Evolutionary conservation across 2,329 filamentous ascomycete genomes (phyloP).

Genomic region (Fonsecaea pedrosoi): DNA sequence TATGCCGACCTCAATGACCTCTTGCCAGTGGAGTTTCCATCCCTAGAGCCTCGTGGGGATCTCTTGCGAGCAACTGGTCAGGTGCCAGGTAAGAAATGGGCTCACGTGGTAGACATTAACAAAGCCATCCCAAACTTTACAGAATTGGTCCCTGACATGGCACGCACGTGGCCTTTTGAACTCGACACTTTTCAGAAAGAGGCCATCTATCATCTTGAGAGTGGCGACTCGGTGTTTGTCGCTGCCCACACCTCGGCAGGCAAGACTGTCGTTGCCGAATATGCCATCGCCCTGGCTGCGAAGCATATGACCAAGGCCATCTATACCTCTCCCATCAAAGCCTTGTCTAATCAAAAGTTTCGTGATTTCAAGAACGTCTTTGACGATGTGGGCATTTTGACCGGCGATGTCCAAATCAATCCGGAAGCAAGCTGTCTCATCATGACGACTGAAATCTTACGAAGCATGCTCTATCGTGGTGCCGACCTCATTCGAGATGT

Average conservation of each 20-base stretch:
- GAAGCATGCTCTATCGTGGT: conserved; percentile 97
- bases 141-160: conserved; percentile 95
- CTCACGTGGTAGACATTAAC: conserved; percentile 96
- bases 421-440: conserved; percentile 97
- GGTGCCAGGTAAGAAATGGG: conserved; percentile 86
- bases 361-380: conserved; percentile 89
- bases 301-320: conserved; percentile 99
- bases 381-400: conserved; percentile 91
- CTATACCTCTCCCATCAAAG: conserved; percentile 98
- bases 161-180: conserved; percentile 94
- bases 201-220: conserved; percentile 95
- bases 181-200: conserved; percentile 98
- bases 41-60: conserved; percentile 81
- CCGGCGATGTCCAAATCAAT: conserved; percentile 96
- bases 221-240: conserved; percentile 96
- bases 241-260: conserved; percentile 97
- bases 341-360: conserved; percentile 98
- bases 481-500: conserved; percentile 96
- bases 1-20: conserved; percentile 79
- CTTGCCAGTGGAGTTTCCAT: conserved; percentile 89
- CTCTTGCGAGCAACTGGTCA: conserved; percentile 74
- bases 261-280: conserved; percentile 97
- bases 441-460: conserved; percentile 98
- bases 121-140: conserved; percentile 91
- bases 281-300: conserved; percentile 93